A percentile compares a stretch with the other conserved stretches of the same genome.
These are phyloP conservation scores for Penicillium maclennaniae DNA, from an alignment of 495 filamentous ascomycete species.

Conservation along the genomic window DNA sequence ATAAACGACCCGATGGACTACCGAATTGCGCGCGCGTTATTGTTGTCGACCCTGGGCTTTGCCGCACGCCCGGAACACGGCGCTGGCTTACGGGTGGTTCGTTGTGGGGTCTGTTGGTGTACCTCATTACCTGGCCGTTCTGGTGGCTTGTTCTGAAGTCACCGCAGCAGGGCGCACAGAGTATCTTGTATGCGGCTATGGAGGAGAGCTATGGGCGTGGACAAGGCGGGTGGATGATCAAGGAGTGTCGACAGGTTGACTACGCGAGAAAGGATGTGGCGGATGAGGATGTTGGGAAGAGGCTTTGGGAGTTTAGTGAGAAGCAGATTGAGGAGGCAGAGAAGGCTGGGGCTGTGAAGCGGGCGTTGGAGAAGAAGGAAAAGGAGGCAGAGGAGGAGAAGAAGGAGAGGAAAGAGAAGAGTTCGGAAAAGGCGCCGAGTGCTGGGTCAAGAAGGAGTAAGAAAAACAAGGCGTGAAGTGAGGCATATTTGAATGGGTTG, in stretches of 20 bases:
- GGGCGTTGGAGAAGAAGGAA: conserved; percentile 67
- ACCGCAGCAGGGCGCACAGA: conserved; percentile 76
- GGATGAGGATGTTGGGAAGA: conserved; percentile 73
- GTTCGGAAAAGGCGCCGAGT: conserved; percentile 30
- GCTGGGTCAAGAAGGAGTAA: conserved; percentile 45
- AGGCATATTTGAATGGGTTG: neutral
- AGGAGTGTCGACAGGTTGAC: conserved; percentile 79
- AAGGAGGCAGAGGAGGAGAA: conserved; percentile 48
- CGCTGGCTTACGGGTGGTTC: conserved; percentile 82
- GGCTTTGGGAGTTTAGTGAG: conserved; percentile 85
- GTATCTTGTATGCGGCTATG: conserved; percentile 80
- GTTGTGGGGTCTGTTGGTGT: conserved; percentile 74
- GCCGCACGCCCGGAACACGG: conserved; percentile 79
- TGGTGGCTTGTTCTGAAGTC: conserved; percentile 90
- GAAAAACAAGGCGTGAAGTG: conserved; percentile 25
- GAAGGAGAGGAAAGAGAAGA: conserved; percentile 38
- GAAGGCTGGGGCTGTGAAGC: conserved; percentile 67
- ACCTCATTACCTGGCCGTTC: conserved; percentile 71
- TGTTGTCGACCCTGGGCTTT: conserved; percentile 79
- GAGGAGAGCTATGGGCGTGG: conserved; percentile 63
- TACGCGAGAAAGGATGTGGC: conserved; percentile 68
- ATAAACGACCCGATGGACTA: conserved; percentile 74
- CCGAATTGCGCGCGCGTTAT: conserved; percentile 78
- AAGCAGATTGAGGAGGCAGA: conserved; percentile 77
- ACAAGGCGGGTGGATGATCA: conserved; percentile 69